Percentiles rank a stretch among this genome's conserved stretches.
Conservation (phyloP, 768 basidiomycete species). For the Boletus reticuloceps region DNA sequence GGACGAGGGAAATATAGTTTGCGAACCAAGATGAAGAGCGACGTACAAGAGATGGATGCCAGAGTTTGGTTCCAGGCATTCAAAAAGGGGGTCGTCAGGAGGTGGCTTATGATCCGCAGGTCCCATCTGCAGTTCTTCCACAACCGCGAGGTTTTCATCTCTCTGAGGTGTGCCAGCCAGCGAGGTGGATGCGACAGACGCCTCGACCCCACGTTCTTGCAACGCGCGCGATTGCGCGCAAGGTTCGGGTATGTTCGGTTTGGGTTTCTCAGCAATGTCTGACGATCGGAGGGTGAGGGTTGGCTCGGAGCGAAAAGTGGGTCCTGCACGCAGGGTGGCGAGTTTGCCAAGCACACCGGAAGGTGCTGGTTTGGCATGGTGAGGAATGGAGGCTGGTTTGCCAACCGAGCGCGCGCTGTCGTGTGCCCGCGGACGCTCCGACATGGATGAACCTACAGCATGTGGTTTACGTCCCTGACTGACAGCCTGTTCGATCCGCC, state of each 20-base stretch:
- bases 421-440: constrained; percentile 14
- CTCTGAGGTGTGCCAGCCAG: constrained; percentile 22
- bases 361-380: constrained; percentile 38
- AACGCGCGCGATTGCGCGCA: background rate
- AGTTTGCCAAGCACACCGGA: constrained; percentile 56
- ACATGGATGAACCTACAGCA: constrained; percentile 3
- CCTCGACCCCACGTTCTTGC: constrained; percentile 8
- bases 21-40: background rate
- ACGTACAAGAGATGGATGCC: constrained; percentile 80
- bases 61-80: constrained; percentile 86
- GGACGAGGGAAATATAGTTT: background rate
- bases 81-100: constrained; percentile 72
- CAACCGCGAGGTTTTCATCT: constrained; percentile 64
- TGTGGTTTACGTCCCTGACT: constrained; percentile 20
- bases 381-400: background rate
- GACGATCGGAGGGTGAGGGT: constrained; percentile 30
- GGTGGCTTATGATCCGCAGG: constrained; percentile 73
- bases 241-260: constrained; percentile 9
- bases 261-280: constrained; percentile 21
- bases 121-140: constrained; percentile 77
- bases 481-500: constrained; percentile 39
- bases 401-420: constrained; percentile 9
- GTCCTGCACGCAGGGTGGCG: constrained; percentile 32
- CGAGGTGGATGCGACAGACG: constrained; percentile 3
- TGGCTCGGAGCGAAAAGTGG: constrained; percentile 16